Percentiles rank a stretch among this genome's conserved stretches.
Evolutionary conservation across 306 rosid genomes (phyloP).

Genomic region (Potentilla sterilis): DNA sequence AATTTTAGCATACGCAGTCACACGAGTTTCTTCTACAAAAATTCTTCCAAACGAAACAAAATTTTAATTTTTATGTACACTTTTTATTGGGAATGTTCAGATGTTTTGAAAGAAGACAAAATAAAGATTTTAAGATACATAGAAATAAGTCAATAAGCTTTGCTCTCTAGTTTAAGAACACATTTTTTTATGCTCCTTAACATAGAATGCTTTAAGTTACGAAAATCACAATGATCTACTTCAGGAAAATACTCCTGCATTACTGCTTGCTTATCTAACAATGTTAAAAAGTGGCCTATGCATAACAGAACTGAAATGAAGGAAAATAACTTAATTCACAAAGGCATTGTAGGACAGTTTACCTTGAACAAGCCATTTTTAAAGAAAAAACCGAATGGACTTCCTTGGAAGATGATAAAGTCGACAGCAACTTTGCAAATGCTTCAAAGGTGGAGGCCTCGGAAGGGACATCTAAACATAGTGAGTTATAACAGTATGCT

Average conservation of each 20-base stretch:
- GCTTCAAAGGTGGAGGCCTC: constrained; percentile 95
- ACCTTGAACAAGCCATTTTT: constrained; percentile 89
- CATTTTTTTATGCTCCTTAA: neutral
- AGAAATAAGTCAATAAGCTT: neutral
- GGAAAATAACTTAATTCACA: constrained; percentile 6
- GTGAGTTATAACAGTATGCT: constrained; percentile 75
- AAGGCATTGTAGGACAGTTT: constrained; percentile 22
- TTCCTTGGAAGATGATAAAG: constrained; percentile 91
- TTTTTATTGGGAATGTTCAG: neutral
- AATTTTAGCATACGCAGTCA: neutral
- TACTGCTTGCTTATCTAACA: neutral
- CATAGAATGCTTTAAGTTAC: neutral
- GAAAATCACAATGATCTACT: neutral
- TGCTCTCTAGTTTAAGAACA: neutral
- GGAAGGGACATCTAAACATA: constrained; percentile 76
- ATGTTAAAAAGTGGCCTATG: neutral
- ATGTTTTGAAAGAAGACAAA: neutral
- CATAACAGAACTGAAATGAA: neutral
- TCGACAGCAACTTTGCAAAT: constrained; percentile 77
- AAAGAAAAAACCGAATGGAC: constrained; percentile 69
- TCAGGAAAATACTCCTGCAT: neutral
- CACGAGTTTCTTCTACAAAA: neutral
- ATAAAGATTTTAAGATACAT: neutral
- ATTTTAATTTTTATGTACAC: neutral
- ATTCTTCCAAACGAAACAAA: neutral